phyloP scores from a whole-genome alignment of 2,329 filamentous ascomycete species.

The Zarea fungicola region DNA sequence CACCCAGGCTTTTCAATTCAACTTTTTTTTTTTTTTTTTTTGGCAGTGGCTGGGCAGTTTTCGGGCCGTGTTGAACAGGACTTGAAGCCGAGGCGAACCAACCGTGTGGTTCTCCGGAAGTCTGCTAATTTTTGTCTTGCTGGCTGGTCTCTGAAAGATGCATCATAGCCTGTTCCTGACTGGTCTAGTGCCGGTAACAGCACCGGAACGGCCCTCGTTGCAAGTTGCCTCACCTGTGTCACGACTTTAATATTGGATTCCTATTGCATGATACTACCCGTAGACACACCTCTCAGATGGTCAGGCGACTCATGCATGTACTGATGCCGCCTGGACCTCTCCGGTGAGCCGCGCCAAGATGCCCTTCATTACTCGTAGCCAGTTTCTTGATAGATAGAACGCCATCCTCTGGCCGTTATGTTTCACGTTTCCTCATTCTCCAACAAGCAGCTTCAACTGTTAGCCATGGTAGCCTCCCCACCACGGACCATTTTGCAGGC shows the following conservation, averaged over 20 bases:
- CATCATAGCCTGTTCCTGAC: background rate
- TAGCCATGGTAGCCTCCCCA: no score
- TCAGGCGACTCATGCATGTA: background rate
- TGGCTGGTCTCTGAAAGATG: background rate
- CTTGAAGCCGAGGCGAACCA: no score
- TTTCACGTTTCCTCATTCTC: background rate
- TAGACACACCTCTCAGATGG: background rate
- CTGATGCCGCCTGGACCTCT: background rate
- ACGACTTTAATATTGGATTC: background rate
- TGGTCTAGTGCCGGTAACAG: background rate
- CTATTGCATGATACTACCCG: background rate
- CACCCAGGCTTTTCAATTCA: no score
- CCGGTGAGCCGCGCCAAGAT: background rate
- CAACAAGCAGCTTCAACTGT: background rate
- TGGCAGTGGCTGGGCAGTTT: no score
- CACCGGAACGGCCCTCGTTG: slow-evolving; percentile 1
- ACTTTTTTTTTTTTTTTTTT: no score
- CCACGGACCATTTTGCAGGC: background rate
- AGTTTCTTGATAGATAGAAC: background rate
- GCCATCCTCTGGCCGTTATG: background rate
- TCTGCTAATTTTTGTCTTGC: background rate
- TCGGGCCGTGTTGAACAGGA: no score
- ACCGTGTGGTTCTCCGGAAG: no score
- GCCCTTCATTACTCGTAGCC: background rate
- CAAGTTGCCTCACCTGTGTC: background rate